Evolutionary conservation across 2,329 filamentous ascomycete genomes (phyloP), one percentile per base, ranked within the genome.

Genomic region (Dryadomyces quercivorus): DNA sequence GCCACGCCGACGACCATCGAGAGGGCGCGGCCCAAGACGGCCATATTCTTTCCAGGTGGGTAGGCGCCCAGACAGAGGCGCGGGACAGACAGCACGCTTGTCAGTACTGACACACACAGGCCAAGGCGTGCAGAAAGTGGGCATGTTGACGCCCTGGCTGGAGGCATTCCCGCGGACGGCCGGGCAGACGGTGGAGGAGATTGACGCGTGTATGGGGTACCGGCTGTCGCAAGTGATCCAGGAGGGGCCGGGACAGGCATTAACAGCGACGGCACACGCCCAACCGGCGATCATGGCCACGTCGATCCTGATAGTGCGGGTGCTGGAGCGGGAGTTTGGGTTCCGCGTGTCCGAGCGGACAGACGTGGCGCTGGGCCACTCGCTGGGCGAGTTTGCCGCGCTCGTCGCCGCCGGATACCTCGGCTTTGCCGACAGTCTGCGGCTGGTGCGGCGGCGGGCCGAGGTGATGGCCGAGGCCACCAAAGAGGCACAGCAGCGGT

Each of bases 241-340:
- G 57, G 75, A 87, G 31, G 91, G 92, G 0, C 87, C 92, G 1
- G 88, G 86, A 61, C 82, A 81, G 55, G 71, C 76, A 52, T 80
- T 97, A 55, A 94, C 88, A 44, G 79, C 81, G 55, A 96, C 92
- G 5, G 81, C 86, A 60, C 91, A 95, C 66, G 87, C 92, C 4
- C 92, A 97, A 69, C 92, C 92, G 1, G 91, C 92, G 62, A 95
- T 96, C 68, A 95, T 97, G 89, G 88, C 90, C 15, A 93, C 89
- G 4, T 94, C 88, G 31, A 84, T 96, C 64, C 78, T 95, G 56
- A 94, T 96, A 64, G 77, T 96, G 54, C 85, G 88, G 55, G 83
- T 96, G 57, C 77, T 97, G 59, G 89, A 96, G 71, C 74, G 80
- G 58, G 88, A 95, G 61, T 96, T 92, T 65, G 82, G 78, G 44